phyloP scores from a whole-genome alignment of 1,139 yeast species.

The Protomyces pachydermus region DNA sequence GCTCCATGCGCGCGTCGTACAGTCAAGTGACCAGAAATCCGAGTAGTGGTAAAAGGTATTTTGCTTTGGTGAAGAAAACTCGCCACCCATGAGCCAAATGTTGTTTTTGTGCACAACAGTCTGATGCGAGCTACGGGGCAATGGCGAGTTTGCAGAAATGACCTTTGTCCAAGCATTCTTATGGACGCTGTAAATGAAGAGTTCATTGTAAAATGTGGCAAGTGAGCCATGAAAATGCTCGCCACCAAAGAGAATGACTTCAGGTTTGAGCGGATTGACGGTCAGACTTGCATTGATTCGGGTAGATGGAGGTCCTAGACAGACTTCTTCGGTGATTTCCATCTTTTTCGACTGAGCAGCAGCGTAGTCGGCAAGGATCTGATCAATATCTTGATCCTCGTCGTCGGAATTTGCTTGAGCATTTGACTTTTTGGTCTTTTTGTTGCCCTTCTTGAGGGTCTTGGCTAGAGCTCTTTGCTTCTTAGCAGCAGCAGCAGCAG shows the following conservation, averaged over 20 bases:
- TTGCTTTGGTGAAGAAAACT: constrained; percentile 93
- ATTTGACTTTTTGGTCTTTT: constrained; percentile 65
- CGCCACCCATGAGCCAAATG: constrained; percentile 87
- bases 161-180: constrained; percentile 76
- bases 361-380: constrained; percentile 61
- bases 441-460: constrained; percentile 68
- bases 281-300: constrained; percentile 71
- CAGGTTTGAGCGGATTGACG: constrained; percentile 58
- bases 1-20: constrained; percentile 81
- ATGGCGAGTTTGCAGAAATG: constrained; percentile 78
- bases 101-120: constrained; percentile 89
- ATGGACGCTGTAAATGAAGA: constrained; percentile 67
- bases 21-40: constrained; percentile 89
- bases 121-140: constrained; percentile 90
- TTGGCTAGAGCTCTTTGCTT: constrained; percentile 69
- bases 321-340: constrained; percentile 58
- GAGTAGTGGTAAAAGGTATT: constrained; percentile 94
- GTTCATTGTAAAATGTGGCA: constrained; percentile 75
- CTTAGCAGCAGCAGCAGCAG: constrained; percentile 56
- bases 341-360: constrained; percentile 63
- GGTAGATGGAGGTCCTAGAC: constrained; percentile 53
- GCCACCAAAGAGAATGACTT: constrained; percentile 83
- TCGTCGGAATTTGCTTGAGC: constrained; percentile 50
- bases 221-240: constrained; percentile 56
- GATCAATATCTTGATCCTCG: constrained; percentile 84